Evolutionary conservation across 2,329 filamentous ascomycete species (phyloP), one percentile per base, ranked within the genome.

Genomic region (Aspergillus glaucus): DNA sequence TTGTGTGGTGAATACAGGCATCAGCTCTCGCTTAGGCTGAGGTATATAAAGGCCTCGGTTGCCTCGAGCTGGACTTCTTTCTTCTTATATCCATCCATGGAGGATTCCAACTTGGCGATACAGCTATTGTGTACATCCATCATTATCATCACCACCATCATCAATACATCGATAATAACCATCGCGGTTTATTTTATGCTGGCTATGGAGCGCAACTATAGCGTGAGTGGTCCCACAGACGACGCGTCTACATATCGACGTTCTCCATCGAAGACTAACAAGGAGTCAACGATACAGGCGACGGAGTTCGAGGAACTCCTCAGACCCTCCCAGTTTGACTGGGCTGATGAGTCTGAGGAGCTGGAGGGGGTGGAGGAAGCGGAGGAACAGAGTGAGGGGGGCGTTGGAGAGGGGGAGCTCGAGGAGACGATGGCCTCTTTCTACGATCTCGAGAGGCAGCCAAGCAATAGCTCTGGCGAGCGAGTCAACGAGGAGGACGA

Each of bases 301-400:
- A 10, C 6, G 9, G 17, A 40, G 7, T 22, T 12, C 3, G 14
- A 50, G 0, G 32, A 47, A 2, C 32, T 46, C 1, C 46, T 55
- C 8, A 26, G 15, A 0, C 50, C 17, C 1, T 36, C 22, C 2
- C 8, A 44, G 10, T 51, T 55, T 15, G 42, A 53, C 10, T 51
- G 53, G 51, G 49, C 48, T 0, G 37, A 28, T 7, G 43, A 42
- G 17, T 45, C 47, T 2, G 17, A 17, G 42, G 17, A 40, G 37
- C 17, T 40, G 15, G 17, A 26, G 41, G 15, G 19, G 37, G 9
- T 6, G 4, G 15, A 40, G 37, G 17, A 15, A 40, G 15, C 15
- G 1, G 26, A 30, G 10, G 10, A 10, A 7, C 26, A 30, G 9
- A 2, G 26, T 4, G 28, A 44, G n/a, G 5, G n/a, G n/a, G 22